Base-by-base conservation (phyloP, 257 asterid genomes). In the Ajuga chamaepitys region DNA sequence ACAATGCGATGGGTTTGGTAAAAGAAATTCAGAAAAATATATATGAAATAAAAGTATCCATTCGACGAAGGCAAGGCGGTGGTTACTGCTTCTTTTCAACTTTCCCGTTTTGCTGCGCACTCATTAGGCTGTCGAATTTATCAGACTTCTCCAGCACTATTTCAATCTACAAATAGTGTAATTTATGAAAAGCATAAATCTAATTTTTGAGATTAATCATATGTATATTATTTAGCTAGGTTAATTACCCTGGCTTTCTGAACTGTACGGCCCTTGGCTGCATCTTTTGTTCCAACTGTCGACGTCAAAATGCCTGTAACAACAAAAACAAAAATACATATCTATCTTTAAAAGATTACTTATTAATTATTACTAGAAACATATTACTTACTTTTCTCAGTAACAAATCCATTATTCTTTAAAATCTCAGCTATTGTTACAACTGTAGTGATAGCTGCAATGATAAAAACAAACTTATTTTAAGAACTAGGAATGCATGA, bases 341-440 rank as follows among this genome's bases (percentile, higher is more conserved):
- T n/a, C n/a, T n/a, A n/a, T n/a, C n/a, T n/a, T n/a, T n/a, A n/a
- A n/a, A n/a, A n/a, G n/a, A n/a, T n/a, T 2, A 14, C 5, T n/a
- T 10, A 34, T 32, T 30, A 8, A 1, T 12, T 24, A 25, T 47
- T 20, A 2, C 25, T 28, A 21, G 10, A 51, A 61, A 53, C 3
- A 42, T 11, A 37, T 56, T 58, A 51, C 84, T 62, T 86, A 91
- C 98, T 85, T 78, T 91, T 91, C 81, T 84, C 96, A 17, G 71
- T 77, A 3, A 91, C 98, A 51, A 86, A 88, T 42, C 98, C 98
- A 74, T 84, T 85, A 40, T 88, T 88, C 88, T 91, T 91, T 66
- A 91, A 79, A 70, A 91, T 91, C 80, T 91, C 96, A 26, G 96
- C 84, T 44, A 91, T 83, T 28, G 98, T 91, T 35, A 91, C 98